A percentile compares a stretch with the other conserved stretches of the same genome.
Evolutionary conservation across 192 early-diverging fungal genomes (phyloP).

Genomic region (Umbelopsis vinacea): DNA sequence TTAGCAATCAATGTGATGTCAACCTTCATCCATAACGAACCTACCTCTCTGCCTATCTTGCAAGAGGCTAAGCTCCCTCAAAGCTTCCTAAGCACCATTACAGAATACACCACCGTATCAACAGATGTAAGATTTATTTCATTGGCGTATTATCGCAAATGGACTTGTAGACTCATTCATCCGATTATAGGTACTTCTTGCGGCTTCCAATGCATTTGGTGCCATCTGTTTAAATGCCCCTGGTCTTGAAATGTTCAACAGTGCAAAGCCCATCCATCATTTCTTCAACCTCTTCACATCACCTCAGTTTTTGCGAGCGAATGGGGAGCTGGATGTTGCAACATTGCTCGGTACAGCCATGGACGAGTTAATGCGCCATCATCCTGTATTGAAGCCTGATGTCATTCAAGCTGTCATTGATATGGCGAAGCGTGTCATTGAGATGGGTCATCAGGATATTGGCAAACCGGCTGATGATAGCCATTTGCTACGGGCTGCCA

Average conservation of each 20-base stretch:
- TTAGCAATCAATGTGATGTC: conserved; percentile 91
- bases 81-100: conserved; percentile 74
- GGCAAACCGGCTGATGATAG: conserved; percentile 43
- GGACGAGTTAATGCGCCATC: conserved; percentile 97
- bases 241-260: conserved; percentile 85
- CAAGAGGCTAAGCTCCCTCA: conserved; percentile 92
- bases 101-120: conserved; percentile 73
- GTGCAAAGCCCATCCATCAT: conserved; percentile 69
- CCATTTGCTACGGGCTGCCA: conserved; percentile 48
- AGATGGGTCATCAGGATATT: conserved; percentile 55
- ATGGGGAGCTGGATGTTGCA: conserved; percentile 85
- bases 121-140: conserved; percentile 69
- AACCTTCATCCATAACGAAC: conserved; percentile 98
- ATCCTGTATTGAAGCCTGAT: conserved; percentile 79
- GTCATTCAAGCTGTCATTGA: conserved; percentile 71
- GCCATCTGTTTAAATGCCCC: conserved; percentile 91
- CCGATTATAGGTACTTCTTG: conserved; percentile 55
- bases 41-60: conserved; percentile 90
- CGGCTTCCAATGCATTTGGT: conserved; percentile 91
- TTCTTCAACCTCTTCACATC: conserved; percentile 80
- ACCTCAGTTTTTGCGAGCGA: conserved; percentile 72
- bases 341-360: conserved; percentile 82
- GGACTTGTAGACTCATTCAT: neutral
- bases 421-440: conserved; percentile 70
- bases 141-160: neutral